phyloP scores from a whole-genome alignment of 1,139 yeast species.

The Sugiyamaella neomexicana region DNA sequence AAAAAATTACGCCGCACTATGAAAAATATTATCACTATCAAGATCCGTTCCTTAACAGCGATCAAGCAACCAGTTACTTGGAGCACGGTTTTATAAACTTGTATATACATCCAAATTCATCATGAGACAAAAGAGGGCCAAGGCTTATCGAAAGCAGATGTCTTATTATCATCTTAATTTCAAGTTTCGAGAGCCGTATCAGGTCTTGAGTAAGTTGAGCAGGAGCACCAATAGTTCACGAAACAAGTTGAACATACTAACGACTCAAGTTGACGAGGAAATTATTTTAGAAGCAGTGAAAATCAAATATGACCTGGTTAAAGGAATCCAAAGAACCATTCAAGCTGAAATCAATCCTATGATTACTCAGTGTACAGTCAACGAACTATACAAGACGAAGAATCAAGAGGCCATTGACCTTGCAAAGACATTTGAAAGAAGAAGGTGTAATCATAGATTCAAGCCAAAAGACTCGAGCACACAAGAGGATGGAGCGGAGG shows the following conservation, averaged over 20 bases:
- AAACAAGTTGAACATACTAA: conserved; percentile 2
- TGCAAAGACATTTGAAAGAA: conserved; percentile 82
- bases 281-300: conserved; percentile 63
- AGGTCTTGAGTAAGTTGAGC: conserved; percentile 47
- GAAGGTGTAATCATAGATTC: conserved; percentile 54
- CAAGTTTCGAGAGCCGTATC: conserved; percentile 93
- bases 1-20: conserved; percentile 7
- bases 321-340: conserved; percentile 77
- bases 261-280: conserved; percentile 69
- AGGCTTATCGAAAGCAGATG: conserved; percentile 91
- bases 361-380: conserved; percentile 96
- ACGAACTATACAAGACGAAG: conserved; percentile 69
- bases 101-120: conserved; percentile 17
- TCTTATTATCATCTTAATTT: conserved; percentile 78
- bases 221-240: no score
- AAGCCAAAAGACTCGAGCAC: conserved; percentile 14
- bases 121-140: conserved; percentile 97
- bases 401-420: conserved; percentile 72
- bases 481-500: conserved; percentile 8
- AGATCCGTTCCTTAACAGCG: not conserved
- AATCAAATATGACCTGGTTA: conserved; percentile 68
- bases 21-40: conserved; percentile 3
- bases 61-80: not conserved
- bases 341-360: conserved; percentile 87
- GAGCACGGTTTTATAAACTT: not conserved